Conservation (phyloP, 2,329 filamentous ascomycete genomes). For the Fusarium burgessii region DNA sequence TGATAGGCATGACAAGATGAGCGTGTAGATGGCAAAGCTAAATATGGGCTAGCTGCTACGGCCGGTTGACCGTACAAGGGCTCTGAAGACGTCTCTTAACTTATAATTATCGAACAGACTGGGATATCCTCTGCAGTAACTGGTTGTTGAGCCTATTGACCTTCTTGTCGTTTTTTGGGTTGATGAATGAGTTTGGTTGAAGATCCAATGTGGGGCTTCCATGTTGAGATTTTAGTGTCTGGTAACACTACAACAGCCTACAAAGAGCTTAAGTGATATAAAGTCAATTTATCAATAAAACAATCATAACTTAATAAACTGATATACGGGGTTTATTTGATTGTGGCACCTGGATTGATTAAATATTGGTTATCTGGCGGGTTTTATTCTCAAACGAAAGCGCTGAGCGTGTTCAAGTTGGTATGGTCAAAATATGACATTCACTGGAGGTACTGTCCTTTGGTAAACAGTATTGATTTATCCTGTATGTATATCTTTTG, state of each 20-base stretch:
- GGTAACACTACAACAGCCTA: not conserved
- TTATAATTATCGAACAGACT: not conserved
- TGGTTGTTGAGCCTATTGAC: constrained; percentile 3
- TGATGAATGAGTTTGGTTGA: constrained; percentile 41
- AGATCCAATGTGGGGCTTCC: constrained; percentile 47
- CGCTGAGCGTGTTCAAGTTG: not conserved
- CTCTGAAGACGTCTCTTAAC: not conserved
- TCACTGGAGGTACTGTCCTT: not conserved
- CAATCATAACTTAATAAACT: not conserved
- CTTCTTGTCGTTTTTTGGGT: constrained; percentile 7
- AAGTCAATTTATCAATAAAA: not conserved
- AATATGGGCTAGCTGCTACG: not conserved
- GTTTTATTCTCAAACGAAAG: not conserved
- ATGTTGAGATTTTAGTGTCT: constrained; percentile 47
- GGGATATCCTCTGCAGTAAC: not conserved
- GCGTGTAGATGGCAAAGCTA: constrained; percentile 17
- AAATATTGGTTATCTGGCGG: not conserved
- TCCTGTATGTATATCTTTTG: not conserved
- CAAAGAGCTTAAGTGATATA: not conserved
- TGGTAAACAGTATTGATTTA: not conserved
- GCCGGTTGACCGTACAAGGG: not conserved
- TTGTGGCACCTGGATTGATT: too few species aligned
- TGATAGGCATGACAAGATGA: constrained; percentile 59
- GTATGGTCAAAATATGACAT: not conserved
- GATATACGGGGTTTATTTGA: not conserved